Evolutionary conservation across 2,329 filamentous ascomycete genomes (phyloP).

Genomic region (Teratosphaeria nubilosa): DNA sequence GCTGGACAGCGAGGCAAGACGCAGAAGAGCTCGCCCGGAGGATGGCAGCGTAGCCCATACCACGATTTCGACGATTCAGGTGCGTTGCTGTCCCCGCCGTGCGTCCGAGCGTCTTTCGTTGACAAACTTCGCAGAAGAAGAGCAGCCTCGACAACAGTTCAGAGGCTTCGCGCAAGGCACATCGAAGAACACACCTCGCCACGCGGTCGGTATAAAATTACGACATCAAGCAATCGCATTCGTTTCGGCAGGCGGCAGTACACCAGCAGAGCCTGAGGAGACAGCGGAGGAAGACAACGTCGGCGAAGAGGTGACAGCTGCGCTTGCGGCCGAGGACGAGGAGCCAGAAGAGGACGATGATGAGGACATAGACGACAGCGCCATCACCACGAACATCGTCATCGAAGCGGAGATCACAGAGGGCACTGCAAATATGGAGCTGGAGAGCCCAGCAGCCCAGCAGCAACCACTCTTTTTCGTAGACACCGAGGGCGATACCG

Average conservation of each 20-base stretch:
- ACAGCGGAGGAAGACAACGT: slow-evolving; percentile 23
- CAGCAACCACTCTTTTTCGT: slow-evolving; percentile 20
- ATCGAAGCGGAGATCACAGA: slow-evolving; percentile 22
- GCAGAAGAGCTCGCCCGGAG: not conserved
- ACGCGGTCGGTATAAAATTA: slow-evolving; percentile 41
- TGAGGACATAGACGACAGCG: slow-evolving; percentile 14
- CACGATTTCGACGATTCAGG: not conserved
- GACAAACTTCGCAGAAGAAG: slow-evolving; percentile 1
- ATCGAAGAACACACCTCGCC: slow-evolving; percentile 15
- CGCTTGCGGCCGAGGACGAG: slow-evolving; percentile 11
- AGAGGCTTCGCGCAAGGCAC: slow-evolving; percentile 18
- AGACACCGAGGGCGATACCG: slow-evolving; percentile 23
- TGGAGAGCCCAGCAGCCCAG: slow-evolving; percentile 12
- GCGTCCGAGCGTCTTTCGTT: not conserved
- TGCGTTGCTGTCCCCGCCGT: not conserved
- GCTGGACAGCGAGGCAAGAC: slow-evolving; percentile 9
- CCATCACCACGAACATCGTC: slow-evolving; percentile 19
- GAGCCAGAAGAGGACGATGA: slow-evolving; percentile 10
- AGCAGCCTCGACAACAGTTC: slow-evolving; percentile 11
- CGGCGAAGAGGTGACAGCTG: slow-evolving; percentile 8
- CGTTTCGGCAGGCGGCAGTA: slow-evolving; percentile 47
- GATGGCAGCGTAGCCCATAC: not conserved
- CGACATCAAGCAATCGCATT: slow-evolving; percentile 49
- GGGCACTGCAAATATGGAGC: slow-evolving; percentile 22
- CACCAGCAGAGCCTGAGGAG: slow-evolving; percentile 25